phyloP scores from a whole-genome alignment of 192 early-diverging fungal species.

The Dimargaris xerosporica region DNA sequence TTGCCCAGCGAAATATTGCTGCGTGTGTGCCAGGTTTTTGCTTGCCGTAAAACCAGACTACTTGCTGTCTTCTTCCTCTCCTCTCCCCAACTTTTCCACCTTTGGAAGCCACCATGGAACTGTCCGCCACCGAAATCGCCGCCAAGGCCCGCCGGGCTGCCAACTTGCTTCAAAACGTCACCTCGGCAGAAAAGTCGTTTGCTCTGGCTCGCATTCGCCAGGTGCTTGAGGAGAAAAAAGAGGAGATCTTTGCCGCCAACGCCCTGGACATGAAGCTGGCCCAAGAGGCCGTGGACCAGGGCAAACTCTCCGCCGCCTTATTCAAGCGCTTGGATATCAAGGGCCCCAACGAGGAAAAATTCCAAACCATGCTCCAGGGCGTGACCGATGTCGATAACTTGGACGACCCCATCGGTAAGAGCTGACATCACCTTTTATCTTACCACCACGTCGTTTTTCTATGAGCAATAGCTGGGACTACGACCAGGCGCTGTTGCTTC shows the following conservation, averaged over 20 bases:
- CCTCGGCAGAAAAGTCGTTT: constrained; percentile 54
- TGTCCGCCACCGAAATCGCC: constrained; percentile 22
- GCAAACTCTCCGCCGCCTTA: constrained; percentile 55
- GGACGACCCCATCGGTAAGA: constrained; percentile 59
- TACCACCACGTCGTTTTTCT: too few relatives aligned
- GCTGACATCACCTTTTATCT: too few relatives aligned
- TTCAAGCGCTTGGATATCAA: constrained; percentile 81
- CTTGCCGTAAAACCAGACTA: not conserved
- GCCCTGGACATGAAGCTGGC: constrained; percentile 55
- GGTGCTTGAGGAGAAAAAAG: constrained; percentile 43
- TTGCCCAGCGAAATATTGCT: too few relatives aligned
- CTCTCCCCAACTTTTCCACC: not conserved
- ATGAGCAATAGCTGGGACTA: too few relatives aligned
- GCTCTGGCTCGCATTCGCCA: constrained; percentile 56
- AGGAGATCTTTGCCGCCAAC: constrained; percentile 64
- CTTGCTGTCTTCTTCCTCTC: not conserved
- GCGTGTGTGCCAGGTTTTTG: too few relatives aligned
- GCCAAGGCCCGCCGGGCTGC: constrained; percentile 53
- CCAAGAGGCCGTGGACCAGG: constrained; percentile 47
- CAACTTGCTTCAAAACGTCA: constrained; percentile 50
- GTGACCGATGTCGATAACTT: constrained; percentile 77
- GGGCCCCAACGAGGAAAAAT: constrained; percentile 62
- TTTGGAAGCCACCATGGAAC: constrained; percentile 4
- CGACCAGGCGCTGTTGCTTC: too few relatives aligned
- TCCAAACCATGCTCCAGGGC: constrained; percentile 68